Conservation (phyloP, 2,329 filamentous ascomycete species). For the Sclerotiophoma versabilis region DNA sequence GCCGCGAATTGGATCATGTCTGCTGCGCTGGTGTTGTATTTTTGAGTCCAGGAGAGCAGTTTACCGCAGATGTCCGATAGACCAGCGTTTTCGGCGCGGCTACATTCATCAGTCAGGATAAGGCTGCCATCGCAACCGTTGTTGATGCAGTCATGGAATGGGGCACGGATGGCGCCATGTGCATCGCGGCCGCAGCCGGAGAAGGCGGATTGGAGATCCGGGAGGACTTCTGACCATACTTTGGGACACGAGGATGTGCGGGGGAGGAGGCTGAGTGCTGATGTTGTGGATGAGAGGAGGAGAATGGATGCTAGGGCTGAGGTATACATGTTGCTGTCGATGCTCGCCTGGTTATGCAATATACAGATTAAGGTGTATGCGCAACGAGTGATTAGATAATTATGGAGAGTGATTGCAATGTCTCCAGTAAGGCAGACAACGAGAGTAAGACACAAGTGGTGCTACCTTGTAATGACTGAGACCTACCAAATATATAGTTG, state of each 20-base stretch:
- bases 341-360: background rate
- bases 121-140: constrained; percentile 38
- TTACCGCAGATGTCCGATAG: constrained; percentile 52
- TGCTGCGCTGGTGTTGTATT: constrained; percentile 45
- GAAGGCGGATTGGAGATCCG: constrained; percentile 26
- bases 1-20: constrained; percentile 41
- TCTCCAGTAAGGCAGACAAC: background rate
- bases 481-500: constrained; percentile 12
- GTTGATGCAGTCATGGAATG: constrained; percentile 42
- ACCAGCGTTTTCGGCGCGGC: constrained; percentile 51
- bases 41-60: constrained; percentile 47
- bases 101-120: constrained; percentile 35
- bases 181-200: constrained; percentile 29
- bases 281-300: constrained; percentile 13
- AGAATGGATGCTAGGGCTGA: constrained; percentile 6
- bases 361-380: background rate
- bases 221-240: constrained; percentile 28
- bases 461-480: constrained; percentile 1
- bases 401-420: background rate
- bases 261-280: constrained; percentile 16
- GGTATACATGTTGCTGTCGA: constrained; percentile 10
- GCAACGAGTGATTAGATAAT: background rate
- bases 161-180: constrained; percentile 30
- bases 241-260: constrained; percentile 26
- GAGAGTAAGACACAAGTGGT: background rate